phyloP scores from a whole-genome alignment of 139 green algal species.

The Coccomyxa sp. region DNA sequence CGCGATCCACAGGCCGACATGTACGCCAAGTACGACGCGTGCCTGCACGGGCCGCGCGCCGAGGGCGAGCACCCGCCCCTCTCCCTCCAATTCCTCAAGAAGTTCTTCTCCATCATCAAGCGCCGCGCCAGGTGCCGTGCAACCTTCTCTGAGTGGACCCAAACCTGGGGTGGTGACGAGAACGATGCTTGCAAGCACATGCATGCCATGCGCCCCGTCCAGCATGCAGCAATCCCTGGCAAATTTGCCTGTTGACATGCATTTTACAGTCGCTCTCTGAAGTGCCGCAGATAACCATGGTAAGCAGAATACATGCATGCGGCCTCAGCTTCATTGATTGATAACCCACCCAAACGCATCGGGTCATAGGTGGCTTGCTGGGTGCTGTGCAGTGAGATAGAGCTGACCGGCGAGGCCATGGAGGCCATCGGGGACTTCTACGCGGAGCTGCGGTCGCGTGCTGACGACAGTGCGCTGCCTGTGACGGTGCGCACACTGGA shows the following conservation, averaged over 20 bases:
- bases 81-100: slow-evolving; percentile 49
- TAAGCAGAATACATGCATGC: too few relatives aligned
- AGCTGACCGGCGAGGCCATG: slow-evolving; percentile 51
- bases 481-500: slow-evolving; percentile 83
- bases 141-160: not conserved
- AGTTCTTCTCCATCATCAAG: slow-evolving; percentile 55
- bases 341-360: not conserved
- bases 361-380: not conserved
- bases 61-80: slow-evolving; percentile 35
- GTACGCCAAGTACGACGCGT: slow-evolving; percentile 70
- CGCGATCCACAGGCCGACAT: slow-evolving; percentile 28
- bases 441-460: slow-evolving; percentile 58
- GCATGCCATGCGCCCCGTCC: too few relatives aligned
- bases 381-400: slow-evolving; percentile 23
- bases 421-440: slow-evolving; percentile 85
- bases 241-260: too few relatives aligned
- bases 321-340: not conserved
- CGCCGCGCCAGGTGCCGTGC: slow-evolving; percentile 2
- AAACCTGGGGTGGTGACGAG: not conserved
- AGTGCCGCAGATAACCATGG: too few relatives aligned
- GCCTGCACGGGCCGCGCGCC: slow-evolving; percentile 60
- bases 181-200: too few relatives aligned
- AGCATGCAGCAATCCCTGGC: too few relatives aligned
- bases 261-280: too few relatives aligned
- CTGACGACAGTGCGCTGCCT: slow-evolving; percentile 37